A percentile compares a stretch with the other conserved stretches of the same genome.
Evolutionary conservation across 164 flowering plant species (phyloP).

Genomic region (Litsea cubeba): DNA sequence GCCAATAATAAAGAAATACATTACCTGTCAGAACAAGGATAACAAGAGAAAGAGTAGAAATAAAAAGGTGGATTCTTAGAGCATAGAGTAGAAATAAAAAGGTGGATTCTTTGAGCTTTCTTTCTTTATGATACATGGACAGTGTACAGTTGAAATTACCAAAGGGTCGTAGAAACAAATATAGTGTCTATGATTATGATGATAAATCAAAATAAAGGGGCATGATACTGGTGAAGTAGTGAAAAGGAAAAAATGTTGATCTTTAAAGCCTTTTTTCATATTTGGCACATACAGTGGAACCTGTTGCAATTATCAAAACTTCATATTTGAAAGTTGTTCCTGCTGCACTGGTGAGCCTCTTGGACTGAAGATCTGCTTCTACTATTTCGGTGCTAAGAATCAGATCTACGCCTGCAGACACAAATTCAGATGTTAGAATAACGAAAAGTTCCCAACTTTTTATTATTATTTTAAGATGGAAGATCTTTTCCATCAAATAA

Average conservation of each 20-base stretch:
- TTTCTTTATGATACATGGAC: too few species aligned
- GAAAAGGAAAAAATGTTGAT: background rate
- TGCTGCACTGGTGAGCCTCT: slow-evolving; percentile 62
- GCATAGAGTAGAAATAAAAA: too few species aligned
- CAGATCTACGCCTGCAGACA: slow-evolving; percentile 75
- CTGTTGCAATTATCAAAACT: slow-evolving; percentile 13
- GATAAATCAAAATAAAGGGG: background rate
- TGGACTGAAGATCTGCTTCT: slow-evolving; percentile 82
- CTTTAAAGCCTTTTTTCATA: background rate
- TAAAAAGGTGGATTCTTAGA: too few species aligned
- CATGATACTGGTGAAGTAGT: background rate
- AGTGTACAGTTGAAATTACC: too few species aligned
- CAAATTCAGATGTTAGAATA: background rate
- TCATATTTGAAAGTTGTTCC: slow-evolving; percentile 71
- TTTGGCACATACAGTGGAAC: slow-evolving; percentile 39
- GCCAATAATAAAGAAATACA: too few species aligned
- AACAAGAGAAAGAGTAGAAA: too few species aligned
- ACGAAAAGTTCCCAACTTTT: background rate
- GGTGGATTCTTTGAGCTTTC: too few species aligned
- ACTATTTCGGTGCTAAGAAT: slow-evolving; percentile 83
- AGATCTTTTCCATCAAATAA: background rate
- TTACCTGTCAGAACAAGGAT: too few species aligned
- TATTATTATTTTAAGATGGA: background rate
- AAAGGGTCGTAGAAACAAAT: too few species aligned
- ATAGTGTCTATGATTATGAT: too few species aligned